Evolutionary conservation across 495 filamentous ascomycete species (phyloP), one percentile per base, ranked within the genome.

Genomic region (Clohesyomyces aquaticus): DNA sequence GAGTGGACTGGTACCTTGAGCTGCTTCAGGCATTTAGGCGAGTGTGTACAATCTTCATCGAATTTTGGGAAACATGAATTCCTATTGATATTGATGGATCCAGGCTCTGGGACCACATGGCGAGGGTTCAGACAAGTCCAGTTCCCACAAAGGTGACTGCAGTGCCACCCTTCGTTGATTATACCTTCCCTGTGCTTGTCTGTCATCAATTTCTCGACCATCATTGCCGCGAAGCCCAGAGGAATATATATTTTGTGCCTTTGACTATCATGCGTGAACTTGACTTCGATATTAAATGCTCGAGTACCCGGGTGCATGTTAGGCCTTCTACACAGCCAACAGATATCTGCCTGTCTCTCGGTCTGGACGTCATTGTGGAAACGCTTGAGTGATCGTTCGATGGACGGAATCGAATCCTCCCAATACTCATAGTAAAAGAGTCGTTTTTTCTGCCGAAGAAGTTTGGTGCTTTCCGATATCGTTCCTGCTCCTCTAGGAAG

Each of bases 91-190:
- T 77, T 77, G 16, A 67, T 58, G 10, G 1, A 27, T 0, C 71
- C 71, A 0, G 56, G 46, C 53, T 77, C 76, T 10, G 75, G 60
- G 4, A 65, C 72, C 3, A 67, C 56, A 59, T 77, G 76, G 3
- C 29, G 42, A 3, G 65, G 63, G 59, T 77, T 77, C n/a, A 69
- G 49, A 50, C 76, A 77, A 0, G 58, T 72, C 73, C 76, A 77
- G 43, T 77, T 77, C 1, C 74, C 75, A 48, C 76, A 77, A 1
- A 77, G 68, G 55, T 77, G 75, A 32, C 68, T 72, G 0, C 73
- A 55, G 48, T 74, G 72, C 74, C 75, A 77, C 21, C 51, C n/a
- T 0, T 72, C 42, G 8, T 72, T 55, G 35, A 77, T 67, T 23
- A 68, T 76, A 3, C 75, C 73, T 21, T 73, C 58, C 47, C 63